Base-by-base conservation (phyloP, 2,329 filamentous ascomycete genomes). In the Claviceps citrina region DNA sequence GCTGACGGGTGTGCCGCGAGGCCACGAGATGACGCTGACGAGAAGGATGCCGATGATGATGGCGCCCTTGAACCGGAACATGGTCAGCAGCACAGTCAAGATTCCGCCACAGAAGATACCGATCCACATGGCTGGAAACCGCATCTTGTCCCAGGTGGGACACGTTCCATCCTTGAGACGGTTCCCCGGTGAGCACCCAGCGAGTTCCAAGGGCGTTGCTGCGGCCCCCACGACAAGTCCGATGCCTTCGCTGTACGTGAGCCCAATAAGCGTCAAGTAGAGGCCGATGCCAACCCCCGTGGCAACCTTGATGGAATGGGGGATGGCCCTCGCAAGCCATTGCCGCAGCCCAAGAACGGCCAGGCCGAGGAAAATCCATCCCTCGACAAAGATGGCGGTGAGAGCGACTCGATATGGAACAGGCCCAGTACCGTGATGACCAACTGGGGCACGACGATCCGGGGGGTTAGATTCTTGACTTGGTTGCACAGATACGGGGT, bases 21-120 rank as follows among this genome's bases (percentile, higher is more conserved):
- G 85, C 85, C 85, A 93, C 7, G 84, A 93, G 57, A 91, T 85
- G 59, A 93, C 80, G 46, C 80, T 85, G 42, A 93, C 84, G 20
- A 93, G 72, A 20, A 87, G 57, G 47, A 93, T 91, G 28, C 85
- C 85, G 27, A 75, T 71, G 51, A 93, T 86, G 51, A 93, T 81
- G 42, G 85, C 85, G 43, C 84, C 84, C 63, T 89, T 89, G 59
- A 93, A 75, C 16, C 84, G 78, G 59, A 85, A 93, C 66, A 87
- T 73, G 78, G 89, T 82, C 40, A 93, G 64, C 47, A 91, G 63
- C 25, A 79, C 78, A 1, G 84, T 93, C 36, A 93, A 62, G 46
- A 93, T 70, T 44, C 84, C 84, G 32, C 84, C 84, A 49, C 81
- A 83, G 66, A 93, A 91, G 50, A 93, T 86, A 28, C 84, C 85